Percentiles rank a stretch among this genome's conserved stretches.
These are phyloP conservation scores for Mycena filopes DNA, from an alignment of 768 basidiomycete genomes.

Conservation along the genomic window DNA sequence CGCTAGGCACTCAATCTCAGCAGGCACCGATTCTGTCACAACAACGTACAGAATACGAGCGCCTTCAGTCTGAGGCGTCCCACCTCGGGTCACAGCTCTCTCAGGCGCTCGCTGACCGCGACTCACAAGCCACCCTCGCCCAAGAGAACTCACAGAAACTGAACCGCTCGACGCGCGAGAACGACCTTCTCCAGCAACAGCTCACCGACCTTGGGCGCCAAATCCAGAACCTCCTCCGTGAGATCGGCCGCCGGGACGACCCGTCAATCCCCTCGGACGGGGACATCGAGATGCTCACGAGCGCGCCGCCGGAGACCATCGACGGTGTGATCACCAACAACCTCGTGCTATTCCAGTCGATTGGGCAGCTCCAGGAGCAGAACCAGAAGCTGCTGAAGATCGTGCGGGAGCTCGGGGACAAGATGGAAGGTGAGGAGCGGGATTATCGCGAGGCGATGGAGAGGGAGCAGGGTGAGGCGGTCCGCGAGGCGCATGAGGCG, in stretches of 20 bases:
- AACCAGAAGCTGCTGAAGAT: conserved; percentile 91
- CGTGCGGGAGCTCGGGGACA: conserved; percentile 81
- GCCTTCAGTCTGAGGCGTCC: conserved; percentile 80
- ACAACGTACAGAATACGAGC: conserved; percentile 90
- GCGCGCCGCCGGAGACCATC: conserved; percentile 61
- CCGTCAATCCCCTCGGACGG: conserved; percentile 82
- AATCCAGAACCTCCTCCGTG: conserved; percentile 80
- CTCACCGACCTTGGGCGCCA: conserved; percentile 87
- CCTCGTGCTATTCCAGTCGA: conserved; percentile 86
- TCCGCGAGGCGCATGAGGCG: conserved; percentile 89
- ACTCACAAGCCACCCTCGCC: conserved; percentile 63
- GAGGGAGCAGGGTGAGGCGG: conserved; percentile 79
- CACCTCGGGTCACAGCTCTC: conserved; percentile 86
- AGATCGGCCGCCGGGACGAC: conserved; percentile 85
- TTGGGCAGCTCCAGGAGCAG: conserved; percentile 86
- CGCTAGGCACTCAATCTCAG: conserved; percentile 10
- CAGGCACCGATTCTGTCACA: conserved; percentile 92
- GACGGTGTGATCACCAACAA: conserved; percentile 89
- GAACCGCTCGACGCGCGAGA: conserved; percentile 66
- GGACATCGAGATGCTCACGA: conserved; percentile 59
- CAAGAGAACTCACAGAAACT: conserved; percentile 74
- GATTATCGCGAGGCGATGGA: conserved; percentile 79
- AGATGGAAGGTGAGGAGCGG: conserved; percentile 87
- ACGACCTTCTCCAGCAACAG: conserved; percentile 76
- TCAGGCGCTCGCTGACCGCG: conserved; percentile 79